Evolutionary conservation across 495 filamentous ascomycete species (phyloP).

Genomic region (Aspergillus avenaceus): DNA sequence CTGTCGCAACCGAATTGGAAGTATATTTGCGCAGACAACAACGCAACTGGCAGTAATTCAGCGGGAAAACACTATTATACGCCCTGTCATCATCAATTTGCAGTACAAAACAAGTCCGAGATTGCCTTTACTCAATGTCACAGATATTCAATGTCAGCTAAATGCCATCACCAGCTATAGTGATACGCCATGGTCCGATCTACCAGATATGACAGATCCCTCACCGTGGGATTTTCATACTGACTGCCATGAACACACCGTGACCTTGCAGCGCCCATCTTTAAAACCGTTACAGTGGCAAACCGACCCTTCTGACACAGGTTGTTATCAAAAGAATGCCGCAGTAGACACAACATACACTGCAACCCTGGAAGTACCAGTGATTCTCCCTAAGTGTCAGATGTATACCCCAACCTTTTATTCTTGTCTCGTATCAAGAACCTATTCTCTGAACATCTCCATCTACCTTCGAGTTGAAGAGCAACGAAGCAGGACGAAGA

Average conservation of each 20-base stretch:
- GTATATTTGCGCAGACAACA: neutral
- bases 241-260: neutral
- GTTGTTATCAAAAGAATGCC: too few species aligned
- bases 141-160: neutral
- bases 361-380: neutral
- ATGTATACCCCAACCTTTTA: constrained; percentile 1
- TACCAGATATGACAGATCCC: constrained; percentile 1
- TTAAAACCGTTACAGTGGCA: neutral
- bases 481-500: neutral
- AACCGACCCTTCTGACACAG: neutral
- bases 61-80: neutral
- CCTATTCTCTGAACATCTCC: neutral
- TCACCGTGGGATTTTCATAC: neutral
- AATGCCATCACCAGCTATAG: constrained; percentile 2
- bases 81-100: neutral
- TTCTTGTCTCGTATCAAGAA: constrained; percentile 5
- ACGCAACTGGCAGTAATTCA: neutral
- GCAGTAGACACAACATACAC: neutral
- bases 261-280: neutral
- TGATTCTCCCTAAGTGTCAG: neutral
- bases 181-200: neutral
- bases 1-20: neutral
- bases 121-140: neutral
- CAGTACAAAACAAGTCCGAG: neutral
- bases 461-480: neutral